A percentile compares a stretch with the other conserved stretches of the same genome.
Evolutionary conservation across 2,329 filamentous ascomycete species (phyloP).

Genomic region (Fusarium armeniacum): DNA sequence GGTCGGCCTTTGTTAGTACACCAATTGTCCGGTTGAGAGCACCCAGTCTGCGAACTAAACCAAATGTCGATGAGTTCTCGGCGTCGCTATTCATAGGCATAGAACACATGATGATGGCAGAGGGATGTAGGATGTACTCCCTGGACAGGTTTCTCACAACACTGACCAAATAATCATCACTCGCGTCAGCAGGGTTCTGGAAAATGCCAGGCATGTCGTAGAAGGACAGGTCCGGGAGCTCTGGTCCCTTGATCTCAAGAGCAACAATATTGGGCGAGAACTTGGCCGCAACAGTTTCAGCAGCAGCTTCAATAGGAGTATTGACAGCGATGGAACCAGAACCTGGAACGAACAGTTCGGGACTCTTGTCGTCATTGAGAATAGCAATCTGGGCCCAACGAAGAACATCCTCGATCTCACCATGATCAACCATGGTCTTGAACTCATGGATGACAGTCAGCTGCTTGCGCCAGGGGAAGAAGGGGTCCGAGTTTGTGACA

Average conservation of each 20-base stretch:
- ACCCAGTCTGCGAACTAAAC: constrained; percentile 69
- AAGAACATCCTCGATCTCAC: constrained; percentile 76
- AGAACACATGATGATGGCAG: constrained; percentile 82
- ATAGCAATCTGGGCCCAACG: constrained; percentile 83
- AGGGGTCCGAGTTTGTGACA: constrained; percentile 65
- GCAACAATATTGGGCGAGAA: constrained; percentile 88
- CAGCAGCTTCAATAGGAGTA: constrained; percentile 53
- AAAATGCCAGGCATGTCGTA: constrained; percentile 90
- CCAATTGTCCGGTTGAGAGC: constrained; percentile 75
- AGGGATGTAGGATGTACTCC: constrained; percentile 76
- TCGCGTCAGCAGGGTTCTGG: constrained; percentile 72
- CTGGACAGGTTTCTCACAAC: constrained; percentile 79
- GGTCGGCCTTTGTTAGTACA: constrained; percentile 88
- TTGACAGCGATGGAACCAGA: constrained; percentile 60
- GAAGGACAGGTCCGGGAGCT: constrained; percentile 81
- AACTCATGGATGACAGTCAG: constrained; percentile 69
- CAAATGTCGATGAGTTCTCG: constrained; percentile 79
- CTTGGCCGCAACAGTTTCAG: constrained; percentile 67
- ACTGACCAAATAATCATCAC: constrained; percentile 76
- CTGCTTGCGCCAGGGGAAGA: constrained; percentile 75
- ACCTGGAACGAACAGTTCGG: constrained; percentile 67
- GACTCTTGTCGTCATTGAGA: constrained; percentile 73
- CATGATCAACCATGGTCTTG: constrained; percentile 71
- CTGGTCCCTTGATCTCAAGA: constrained; percentile 79
- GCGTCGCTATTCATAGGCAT: constrained; percentile 84